Evolutionary conservation across 768 basidiomycete genomes (phyloP), one percentile per base, ranked within the genome.

Genomic region (Tulasnella sp.): DNA sequence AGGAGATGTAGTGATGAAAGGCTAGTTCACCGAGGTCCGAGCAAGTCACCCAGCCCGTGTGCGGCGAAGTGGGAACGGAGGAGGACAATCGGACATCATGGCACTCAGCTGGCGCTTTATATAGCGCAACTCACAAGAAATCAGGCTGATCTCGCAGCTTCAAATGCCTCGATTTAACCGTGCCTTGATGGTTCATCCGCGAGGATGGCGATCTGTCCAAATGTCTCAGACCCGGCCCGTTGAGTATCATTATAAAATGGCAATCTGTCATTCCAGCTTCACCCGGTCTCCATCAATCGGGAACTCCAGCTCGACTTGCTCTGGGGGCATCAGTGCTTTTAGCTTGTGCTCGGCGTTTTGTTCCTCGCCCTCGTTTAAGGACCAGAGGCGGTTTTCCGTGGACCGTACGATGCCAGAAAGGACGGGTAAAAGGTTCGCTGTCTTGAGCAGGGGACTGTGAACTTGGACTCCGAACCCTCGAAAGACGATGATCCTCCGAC

Each of bases 191-290:
- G 34, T 69, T 69, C 64, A 69, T 69, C 64, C 64, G 64, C 64
- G n/a, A 28, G 64, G 34, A 69, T 69, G 28, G 12, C 54, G 31
- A 34, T 69, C 31, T 18, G 64, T 34, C 64, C 1, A 69, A 69
- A 69, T 69, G 64, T 69, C n/a, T 69, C 31, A 69, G 64, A 54
- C 24, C n/a, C 64, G 64, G 64, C 31, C 64, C 64, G 64, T 69
- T 34, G 4, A n/a, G n/a, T 28, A 31, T 20, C 28, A 20, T 69
- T 37, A 18, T 16, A 11, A 69, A 37, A 34, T 69, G 16, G 31
- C 34, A 6, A 2, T 37, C 37, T 37, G 37, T n/a, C n/a, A n/a
- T n/a, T n/a, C n/a, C n/a, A n/a, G n/a, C n/a, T n/a, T n/a, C n/a
- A n/a, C n/a, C n/a, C n/a, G n/a, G n/a, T n/a, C n/a, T n/a, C n/a